phyloP scores from a whole-genome alignment of 2,329 filamentous ascomycete species.

The Colletotrichum tropicicola region DNA sequence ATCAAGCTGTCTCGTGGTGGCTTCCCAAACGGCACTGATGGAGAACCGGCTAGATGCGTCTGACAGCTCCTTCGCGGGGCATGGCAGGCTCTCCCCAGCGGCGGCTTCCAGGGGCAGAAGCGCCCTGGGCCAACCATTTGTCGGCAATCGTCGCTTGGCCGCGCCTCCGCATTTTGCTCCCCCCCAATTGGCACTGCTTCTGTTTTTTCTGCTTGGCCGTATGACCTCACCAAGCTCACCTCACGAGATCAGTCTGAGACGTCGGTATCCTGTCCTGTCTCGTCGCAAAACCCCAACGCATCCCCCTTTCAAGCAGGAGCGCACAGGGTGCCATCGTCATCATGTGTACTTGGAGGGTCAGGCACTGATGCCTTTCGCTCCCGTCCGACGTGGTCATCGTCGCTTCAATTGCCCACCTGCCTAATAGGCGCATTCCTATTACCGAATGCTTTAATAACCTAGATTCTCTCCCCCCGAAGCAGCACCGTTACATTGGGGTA shows the following conservation, averaged over 20 bases:
- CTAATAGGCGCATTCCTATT: not conserved
- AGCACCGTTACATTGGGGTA: not conserved
- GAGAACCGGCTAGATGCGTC: not conserved
- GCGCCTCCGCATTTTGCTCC: constrained; percentile 26
- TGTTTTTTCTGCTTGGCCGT: constrained; percentile 6
- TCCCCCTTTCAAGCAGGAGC: not conserved
- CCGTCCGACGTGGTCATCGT: constrained; percentile 9
- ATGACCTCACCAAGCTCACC: constrained; percentile 30
- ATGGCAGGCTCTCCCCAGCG: constrained; percentile 17
- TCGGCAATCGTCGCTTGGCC: constrained; percentile 28
- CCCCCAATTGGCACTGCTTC: not conserved
- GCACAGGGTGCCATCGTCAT: constrained; percentile 15
- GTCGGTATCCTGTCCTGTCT: constrained; percentile 23
- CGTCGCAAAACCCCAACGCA: constrained; percentile 1
- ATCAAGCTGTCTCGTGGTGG: not conserved
- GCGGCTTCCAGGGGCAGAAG: constrained; percentile 12
- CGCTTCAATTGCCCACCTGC: constrained; percentile 1
- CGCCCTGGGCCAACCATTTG: constrained; percentile 20
- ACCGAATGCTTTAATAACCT: not conserved
- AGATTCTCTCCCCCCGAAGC: not conserved
- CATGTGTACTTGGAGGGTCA: constrained; percentile 20
- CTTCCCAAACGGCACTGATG: no score
- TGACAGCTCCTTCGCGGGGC: constrained; percentile 17
- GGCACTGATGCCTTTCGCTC: not conserved
- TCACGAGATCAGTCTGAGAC: constrained; percentile 30